Percentiles rank a stretch among this genome's conserved stretches.
These are phyloP conservation scores for Chimonanthus salicifolius DNA, from an alignment of 164 flowering plant genomes.

Conservation along the genomic window DNA sequence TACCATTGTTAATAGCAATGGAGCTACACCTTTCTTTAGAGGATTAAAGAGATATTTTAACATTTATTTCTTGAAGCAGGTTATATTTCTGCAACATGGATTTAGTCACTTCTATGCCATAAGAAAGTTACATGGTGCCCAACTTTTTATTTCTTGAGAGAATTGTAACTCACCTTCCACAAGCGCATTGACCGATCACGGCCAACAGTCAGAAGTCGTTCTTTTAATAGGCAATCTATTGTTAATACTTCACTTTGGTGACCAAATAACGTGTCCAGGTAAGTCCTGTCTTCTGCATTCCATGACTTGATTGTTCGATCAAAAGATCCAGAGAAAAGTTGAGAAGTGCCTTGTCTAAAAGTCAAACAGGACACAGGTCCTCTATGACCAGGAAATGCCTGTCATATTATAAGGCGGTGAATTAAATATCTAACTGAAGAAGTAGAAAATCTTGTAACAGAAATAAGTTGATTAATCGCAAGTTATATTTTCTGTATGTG, in stretches of 20 bases:
- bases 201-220: conserved; percentile 75
- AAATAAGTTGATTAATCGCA: background rate
- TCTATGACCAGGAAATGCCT: conserved; percentile 96
- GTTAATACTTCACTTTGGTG: conserved; percentile 81
- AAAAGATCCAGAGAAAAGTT: conserved; percentile 87
- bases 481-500: too few relatives aligned
- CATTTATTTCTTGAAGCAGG: background rate
- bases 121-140: background rate
- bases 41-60: too few relatives aligned
- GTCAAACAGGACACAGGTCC: conserved; percentile 81
- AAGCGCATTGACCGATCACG: conserved; percentile 89
- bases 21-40: too few relatives aligned
- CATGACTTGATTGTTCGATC: conserved; percentile 84
- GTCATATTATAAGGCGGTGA: conserved; percentile 13
- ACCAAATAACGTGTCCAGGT: conserved; percentile 73
- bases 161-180: conserved; percentile 53
- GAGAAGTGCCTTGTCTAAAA: conserved; percentile 79
- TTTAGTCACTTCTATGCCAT: background rate
- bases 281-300: conserved; percentile 88
- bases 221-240: conserved; percentile 78
- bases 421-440: background rate
- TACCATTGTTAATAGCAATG: too few relatives aligned
- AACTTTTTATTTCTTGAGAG: too few relatives aligned
- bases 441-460: background rate
- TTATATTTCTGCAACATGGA: background rate